Conservation (phyloP, 768 basidiomycete genomes). For the Hydnomerulius pinastri region DNA sequence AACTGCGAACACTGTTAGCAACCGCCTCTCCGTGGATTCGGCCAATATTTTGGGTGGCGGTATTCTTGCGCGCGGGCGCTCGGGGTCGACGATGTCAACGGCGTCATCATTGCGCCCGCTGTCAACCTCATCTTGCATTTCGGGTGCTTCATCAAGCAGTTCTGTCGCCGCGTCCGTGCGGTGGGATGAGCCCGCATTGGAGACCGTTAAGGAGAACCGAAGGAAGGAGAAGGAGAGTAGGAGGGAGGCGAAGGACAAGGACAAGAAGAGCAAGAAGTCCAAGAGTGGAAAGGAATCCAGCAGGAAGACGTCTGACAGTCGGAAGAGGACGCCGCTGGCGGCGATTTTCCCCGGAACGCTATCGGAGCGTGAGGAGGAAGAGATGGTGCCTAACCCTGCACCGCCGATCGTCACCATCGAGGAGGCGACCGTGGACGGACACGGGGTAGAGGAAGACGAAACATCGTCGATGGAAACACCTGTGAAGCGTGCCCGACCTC, state of each 20-base stretch:
- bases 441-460: slow-evolving; percentile 30
- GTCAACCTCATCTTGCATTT: slow-evolving; percentile 42
- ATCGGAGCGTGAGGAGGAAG: slow-evolving; percentile 19
- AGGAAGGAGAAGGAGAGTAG: slow-evolving; percentile 38
- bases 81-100: slow-evolving; percentile 42
- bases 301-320: slow-evolving; percentile 48
- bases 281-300: slow-evolving; percentile 37
- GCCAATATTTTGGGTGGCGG: slow-evolving; percentile 30
- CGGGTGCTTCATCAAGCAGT: slow-evolving; percentile 42
- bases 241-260: slow-evolving; percentile 35
- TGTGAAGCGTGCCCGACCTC: slow-evolving; percentile 42
- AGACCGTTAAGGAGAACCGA: slow-evolving; percentile 50
- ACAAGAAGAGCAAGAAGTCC: slow-evolving; percentile 29
- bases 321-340: slow-evolving; percentile 53
- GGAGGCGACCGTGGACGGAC: slow-evolving; percentile 56
- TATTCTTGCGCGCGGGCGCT: slow-evolving; percentile 35
- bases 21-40: slow-evolving; percentile 36
- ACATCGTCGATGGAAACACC: slow-evolving; percentile 32
- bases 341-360: slow-evolving; percentile 58
- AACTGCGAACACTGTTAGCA: slow-evolving; percentile 1
- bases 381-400: background rate
- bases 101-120: slow-evolving; percentile 49
- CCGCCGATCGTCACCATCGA: slow-evolving; percentile 44
- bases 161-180: slow-evolving; percentile 45
- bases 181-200: slow-evolving; percentile 53